These are phyloP conservation scores for Colletotrichum sp. DNA, from an alignment of 2,329 filamentous ascomycete genomes.

Conservation along the genomic window DNA sequence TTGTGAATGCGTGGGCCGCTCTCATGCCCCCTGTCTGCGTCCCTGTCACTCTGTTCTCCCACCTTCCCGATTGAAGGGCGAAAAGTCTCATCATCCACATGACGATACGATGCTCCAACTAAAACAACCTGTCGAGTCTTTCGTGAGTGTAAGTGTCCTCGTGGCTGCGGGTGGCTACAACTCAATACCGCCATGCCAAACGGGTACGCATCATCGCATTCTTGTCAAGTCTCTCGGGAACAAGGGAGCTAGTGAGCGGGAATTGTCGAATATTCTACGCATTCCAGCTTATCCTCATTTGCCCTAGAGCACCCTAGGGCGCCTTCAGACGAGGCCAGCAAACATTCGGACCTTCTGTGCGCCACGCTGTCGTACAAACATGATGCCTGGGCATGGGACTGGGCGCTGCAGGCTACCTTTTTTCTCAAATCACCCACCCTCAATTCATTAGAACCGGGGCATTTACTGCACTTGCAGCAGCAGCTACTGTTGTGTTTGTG, in stretches of 20 bases:
- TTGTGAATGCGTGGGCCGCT: background rate
- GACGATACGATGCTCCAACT: background rate
- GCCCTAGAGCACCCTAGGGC: background rate
- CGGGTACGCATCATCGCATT: background rate
- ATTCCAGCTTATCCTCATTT: background rate
- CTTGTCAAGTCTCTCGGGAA: background rate
- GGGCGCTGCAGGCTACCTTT: background rate
- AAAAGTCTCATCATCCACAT: background rate
- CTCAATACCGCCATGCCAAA: background rate
- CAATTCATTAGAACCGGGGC: background rate
- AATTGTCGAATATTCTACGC: background rate
- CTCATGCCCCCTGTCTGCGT: background rate
- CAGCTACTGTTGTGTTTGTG: background rate
- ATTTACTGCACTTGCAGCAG: background rate
- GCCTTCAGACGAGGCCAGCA: background rate
- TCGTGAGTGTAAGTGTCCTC: background rate
- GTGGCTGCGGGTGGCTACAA: background rate
- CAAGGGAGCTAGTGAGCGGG: background rate
- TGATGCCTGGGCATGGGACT: background rate
- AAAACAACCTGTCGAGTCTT: background rate
- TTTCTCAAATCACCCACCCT: background rate
- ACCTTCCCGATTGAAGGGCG: background rate
- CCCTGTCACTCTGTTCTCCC: background rate
- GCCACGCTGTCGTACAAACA: background rate
- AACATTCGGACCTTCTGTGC: background rate